Evolutionary conservation across 176 grass and related monocot species (phyloP).

Genomic region (Thinopyrum elongatum): DNA sequence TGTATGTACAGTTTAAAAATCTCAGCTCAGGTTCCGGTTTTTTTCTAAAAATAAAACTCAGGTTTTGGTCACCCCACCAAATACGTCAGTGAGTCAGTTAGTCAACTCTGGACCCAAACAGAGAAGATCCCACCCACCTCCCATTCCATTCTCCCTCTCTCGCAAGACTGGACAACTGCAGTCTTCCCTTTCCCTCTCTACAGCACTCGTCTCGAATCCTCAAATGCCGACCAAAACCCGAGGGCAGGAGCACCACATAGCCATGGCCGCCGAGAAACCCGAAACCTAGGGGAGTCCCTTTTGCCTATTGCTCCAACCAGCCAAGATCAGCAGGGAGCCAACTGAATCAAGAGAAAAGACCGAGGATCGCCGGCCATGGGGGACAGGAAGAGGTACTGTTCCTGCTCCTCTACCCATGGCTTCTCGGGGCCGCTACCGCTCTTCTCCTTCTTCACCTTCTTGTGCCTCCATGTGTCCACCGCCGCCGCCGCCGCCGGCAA

Average conservation of each 20-base stretch:
- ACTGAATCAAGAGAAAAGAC: background rate
- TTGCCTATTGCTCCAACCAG: background rate
- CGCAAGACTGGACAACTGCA: background rate
- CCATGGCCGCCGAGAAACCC: constrained; percentile 7
- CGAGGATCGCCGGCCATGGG: background rate
- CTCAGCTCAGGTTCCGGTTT: no score
- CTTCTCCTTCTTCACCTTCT: background rate
- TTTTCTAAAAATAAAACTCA: background rate
- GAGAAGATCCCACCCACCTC: background rate
- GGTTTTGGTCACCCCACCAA: constrained; percentile 2
- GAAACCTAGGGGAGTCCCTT: constrained; percentile 1
- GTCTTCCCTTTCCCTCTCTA: background rate
- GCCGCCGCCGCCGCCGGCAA: background rate
- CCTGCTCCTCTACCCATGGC: constrained; percentile 4
- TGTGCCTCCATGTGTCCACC: background rate
- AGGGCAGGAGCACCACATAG: background rate
- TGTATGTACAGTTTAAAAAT: no score
- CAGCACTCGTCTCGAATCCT: background rate
- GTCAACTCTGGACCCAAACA: constrained; percentile 34
- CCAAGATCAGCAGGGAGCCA: background rate
- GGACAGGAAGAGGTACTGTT: constrained; percentile 17
- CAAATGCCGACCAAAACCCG: constrained; percentile 22
- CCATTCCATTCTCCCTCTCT: background rate
- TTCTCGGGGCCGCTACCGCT: constrained; percentile 14
- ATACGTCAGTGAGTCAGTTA: background rate